phyloP scores from a whole-genome alignment of 495 filamentous ascomycete genomes.

The Penicillium salamii region DNA sequence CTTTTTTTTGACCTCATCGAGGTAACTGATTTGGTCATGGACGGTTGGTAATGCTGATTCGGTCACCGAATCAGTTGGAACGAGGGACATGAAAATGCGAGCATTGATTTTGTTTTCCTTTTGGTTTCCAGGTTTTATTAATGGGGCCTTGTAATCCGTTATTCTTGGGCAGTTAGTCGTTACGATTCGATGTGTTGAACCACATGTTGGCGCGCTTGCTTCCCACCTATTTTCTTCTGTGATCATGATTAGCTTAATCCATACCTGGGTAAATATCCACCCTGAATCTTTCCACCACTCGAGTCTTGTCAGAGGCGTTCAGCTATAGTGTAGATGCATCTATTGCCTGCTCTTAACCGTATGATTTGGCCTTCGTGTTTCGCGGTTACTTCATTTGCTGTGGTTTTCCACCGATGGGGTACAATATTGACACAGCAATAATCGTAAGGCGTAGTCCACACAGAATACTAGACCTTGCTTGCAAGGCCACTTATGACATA shows the following conservation, averaged over 20 bases:
- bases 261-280: conserved; percentile 19
- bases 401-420: too few species aligned
- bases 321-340: neutral
- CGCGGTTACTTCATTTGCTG: too few species aligned
- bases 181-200: conserved; percentile 12
- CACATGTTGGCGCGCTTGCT: conserved; percentile 29
- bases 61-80: conserved; percentile 9
- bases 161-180: conserved; percentile 1
- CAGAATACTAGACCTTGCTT: too few species aligned
- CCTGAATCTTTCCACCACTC: neutral
- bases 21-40: neutral
- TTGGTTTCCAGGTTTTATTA: conserved; percentile 10
- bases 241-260: conserved; percentile 24
- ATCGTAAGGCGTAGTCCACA: too few species aligned
- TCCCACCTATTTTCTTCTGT: conserved; percentile 8
- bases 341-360: too few species aligned
- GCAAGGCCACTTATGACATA: too few species aligned
- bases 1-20: neutral
- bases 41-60: neutral
- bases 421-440: too few species aligned
- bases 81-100: conserved; percentile 31
- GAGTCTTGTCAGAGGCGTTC: too few species aligned
- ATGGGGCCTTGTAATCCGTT: conserved; percentile 16
- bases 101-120: conserved; percentile 13
- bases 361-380: too few species aligned